A percentile compares a stretch with the other conserved stretches of the same genome.
Evolutionary conservation across 2,329 filamentous ascomycete species (phyloP).

Genomic region (Phaeoacremonium minimum): DNA sequence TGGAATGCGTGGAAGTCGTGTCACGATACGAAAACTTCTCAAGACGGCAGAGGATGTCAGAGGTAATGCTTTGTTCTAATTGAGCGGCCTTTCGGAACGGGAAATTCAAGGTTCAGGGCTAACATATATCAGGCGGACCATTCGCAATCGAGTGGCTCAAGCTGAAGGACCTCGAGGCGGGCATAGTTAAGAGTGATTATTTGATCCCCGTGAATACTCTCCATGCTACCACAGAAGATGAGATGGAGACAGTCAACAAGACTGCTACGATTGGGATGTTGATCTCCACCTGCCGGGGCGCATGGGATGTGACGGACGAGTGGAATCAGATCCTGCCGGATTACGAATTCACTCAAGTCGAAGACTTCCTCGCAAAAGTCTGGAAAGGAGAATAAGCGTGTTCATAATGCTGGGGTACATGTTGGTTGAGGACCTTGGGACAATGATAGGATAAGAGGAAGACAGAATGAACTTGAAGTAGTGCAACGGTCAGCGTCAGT

Average conservation of each 20-base stretch:
- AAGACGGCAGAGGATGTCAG: conserved; percentile 25
- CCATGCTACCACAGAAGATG: conserved; percentile 24
- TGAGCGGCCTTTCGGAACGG: too few relatives aligned
- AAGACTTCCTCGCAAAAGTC: conserved; percentile 32
- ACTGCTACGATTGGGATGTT: conserved; percentile 35
- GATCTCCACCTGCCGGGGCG: conserved; percentile 30
- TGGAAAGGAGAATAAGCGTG: conserved; percentile 28
- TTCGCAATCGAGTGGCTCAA: conserved; percentile 40
- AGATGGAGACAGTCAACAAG: conserved; percentile 25
- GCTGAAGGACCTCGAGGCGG: conserved; percentile 40
- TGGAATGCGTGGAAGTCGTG: conserved; percentile 27
- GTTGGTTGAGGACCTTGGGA: too few relatives aligned
- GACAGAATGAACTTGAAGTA: too few relatives aligned
- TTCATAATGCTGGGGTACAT: too few relatives aligned
- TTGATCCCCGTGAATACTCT: conserved; percentile 32
- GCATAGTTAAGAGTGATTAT: conserved; percentile 27
- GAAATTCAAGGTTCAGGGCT: conserved; percentile 4
- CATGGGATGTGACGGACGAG: conserved; percentile 36
- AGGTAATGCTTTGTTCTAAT: conserved; percentile 23
- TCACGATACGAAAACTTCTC: conserved; percentile 22
- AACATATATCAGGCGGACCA: conserved; percentile 17
- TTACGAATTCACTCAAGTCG: conserved; percentile 31
- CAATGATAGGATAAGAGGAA: too few relatives aligned
- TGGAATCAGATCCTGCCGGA: conserved; percentile 39
- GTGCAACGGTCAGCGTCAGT: too few relatives aligned